These are phyloP conservation scores for Penicillium mononematosum DNA, from an alignment of 495 filamentous ascomycete species.

Conservation along the genomic window DNA sequence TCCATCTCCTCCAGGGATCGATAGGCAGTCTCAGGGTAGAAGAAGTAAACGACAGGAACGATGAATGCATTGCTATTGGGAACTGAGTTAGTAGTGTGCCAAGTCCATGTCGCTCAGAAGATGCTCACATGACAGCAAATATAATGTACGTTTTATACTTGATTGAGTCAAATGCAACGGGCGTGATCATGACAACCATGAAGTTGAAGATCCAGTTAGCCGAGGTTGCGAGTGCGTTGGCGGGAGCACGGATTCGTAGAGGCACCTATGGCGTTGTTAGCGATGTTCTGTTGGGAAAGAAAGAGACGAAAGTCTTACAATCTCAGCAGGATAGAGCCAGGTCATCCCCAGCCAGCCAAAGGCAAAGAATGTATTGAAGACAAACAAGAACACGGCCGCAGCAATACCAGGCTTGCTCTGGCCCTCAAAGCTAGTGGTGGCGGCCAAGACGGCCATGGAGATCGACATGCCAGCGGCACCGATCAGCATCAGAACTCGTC, in stretches of 20 bases:
- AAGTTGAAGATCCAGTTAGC: slow-evolving; percentile 52
- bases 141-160: slow-evolving; percentile 73
- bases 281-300: too few species aligned
- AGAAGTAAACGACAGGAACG: slow-evolving; percentile 68
- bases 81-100: slow-evolving; percentile 8
- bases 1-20: slow-evolving; percentile 75
- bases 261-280: slow-evolving; percentile 42
- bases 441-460: slow-evolving; percentile 67
- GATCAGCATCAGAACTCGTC: slow-evolving; percentile 69
- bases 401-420: slow-evolving; percentile 45
- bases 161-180: slow-evolving; percentile 65
- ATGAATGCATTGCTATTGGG: slow-evolving; percentile 61
- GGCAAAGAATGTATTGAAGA: slow-evolving; percentile 76
- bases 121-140: slow-evolving; percentile 65
- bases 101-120: background rate
- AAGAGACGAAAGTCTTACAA: slow-evolving; percentile 37
- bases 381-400: slow-evolving; percentile 63
- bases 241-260: slow-evolving; percentile 68
- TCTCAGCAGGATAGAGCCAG: slow-evolving; percentile 73
- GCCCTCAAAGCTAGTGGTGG: slow-evolving; percentile 36
- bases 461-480: slow-evolving; percentile 66
- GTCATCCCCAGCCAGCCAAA: slow-evolving; percentile 77
- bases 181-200: slow-evolving; percentile 70
- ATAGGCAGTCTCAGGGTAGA: slow-evolving; percentile 74
- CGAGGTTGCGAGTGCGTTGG: slow-evolving; percentile 68